Evolutionary conservation across 2,329 filamentous ascomycete genomes (phyloP), one percentile per base, ranked within the genome.

Genomic region (Cryphonectria radicalis): DNA sequence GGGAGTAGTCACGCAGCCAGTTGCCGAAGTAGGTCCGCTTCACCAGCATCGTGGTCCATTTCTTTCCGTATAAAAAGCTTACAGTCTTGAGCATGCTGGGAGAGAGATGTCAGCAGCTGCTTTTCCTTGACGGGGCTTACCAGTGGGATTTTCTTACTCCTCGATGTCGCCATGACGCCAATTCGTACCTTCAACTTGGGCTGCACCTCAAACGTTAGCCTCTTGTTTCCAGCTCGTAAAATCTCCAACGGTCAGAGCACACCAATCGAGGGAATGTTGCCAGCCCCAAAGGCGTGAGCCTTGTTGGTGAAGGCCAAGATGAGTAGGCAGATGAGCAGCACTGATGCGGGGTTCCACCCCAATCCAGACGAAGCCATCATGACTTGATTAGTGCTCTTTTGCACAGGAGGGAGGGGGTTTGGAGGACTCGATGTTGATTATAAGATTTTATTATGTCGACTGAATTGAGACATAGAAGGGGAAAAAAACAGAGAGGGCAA

Each of bases 1-100:
- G 93, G 17, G 92, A 94, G 80, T 96, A 96, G 82, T 95, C 93
- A 72, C 93, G 88, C 57, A 95, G 84, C 93, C 93, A 96, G 81
- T 96, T 96, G 71, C 93, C 93, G 83, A 95, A 95, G 82, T 94
- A 95, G 42, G 91, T 91, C 69, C 92, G 87, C 81, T 92, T 92
- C 68, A 95, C 87, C 82, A 93, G 89, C 85, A 93, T 90, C 19
- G 90, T 90, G 1, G 92, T 93, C 93, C 93, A 96, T 83, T 95
- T 95, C 79, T 94, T 93, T 71, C 93, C 93, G 74, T 91, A 87
- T 71, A 95, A 86, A 77, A 93, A 95, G 42, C 91, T 89, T 74
- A 95, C 82, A 7, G 90, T 92, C 80, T 93, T 92, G 76, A 96
- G 89, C 82, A 93, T 90, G 80, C 95, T 93, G 83, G 94, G 92